Evolutionary conservation across 1,284 basidiomycete genomes (phyloP).

Genomic region (Ustilago sp.): DNA sequence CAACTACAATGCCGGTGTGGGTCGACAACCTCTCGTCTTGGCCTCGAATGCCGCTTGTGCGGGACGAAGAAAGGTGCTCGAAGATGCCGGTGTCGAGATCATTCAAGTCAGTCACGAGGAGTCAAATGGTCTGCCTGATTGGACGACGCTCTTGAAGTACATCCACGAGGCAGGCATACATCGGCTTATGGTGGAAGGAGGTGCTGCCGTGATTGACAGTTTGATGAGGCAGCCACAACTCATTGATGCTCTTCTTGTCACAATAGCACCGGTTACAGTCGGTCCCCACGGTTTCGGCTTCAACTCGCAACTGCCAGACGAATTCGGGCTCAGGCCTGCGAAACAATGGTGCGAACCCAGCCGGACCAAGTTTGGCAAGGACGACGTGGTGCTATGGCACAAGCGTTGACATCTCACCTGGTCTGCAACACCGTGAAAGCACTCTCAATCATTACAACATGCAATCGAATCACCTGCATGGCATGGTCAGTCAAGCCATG

Average conservation of each 20-base stretch:
- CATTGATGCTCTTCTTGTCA: constrained; percentile 45
- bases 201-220: constrained; percentile 82
- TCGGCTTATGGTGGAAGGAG: constrained; percentile 95
- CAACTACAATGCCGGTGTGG: constrained; percentile 76
- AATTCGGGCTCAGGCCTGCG: not conserved
- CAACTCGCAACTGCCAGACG: constrained; percentile 18
- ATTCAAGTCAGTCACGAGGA: constrained; percentile 65
- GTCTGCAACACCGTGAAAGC: too few relatives aligned
- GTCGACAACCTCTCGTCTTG: constrained; percentile 82
- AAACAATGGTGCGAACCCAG: constrained; percentile 10
- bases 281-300: constrained; percentile 36
- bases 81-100: constrained; percentile 70
- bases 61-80: constrained; percentile 59
- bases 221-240: constrained; percentile 71
- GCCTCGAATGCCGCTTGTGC: constrained; percentile 63
- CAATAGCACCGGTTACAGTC: constrained; percentile 26
- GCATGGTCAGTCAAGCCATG: not conserved
- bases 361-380: constrained; percentile 29
- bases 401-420: not conserved
- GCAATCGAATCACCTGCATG: not conserved
- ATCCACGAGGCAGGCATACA: constrained; percentile 72
- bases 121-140: constrained; percentile 15
- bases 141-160: constrained; percentile 36
- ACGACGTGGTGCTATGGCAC: constrained; percentile 38
- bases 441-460: too few relatives aligned